Evolutionary conservation across 2,329 filamentous ascomycete genomes (phyloP), one percentile per base, ranked within the genome.

Genomic region (Fusarium subtropicale): DNA sequence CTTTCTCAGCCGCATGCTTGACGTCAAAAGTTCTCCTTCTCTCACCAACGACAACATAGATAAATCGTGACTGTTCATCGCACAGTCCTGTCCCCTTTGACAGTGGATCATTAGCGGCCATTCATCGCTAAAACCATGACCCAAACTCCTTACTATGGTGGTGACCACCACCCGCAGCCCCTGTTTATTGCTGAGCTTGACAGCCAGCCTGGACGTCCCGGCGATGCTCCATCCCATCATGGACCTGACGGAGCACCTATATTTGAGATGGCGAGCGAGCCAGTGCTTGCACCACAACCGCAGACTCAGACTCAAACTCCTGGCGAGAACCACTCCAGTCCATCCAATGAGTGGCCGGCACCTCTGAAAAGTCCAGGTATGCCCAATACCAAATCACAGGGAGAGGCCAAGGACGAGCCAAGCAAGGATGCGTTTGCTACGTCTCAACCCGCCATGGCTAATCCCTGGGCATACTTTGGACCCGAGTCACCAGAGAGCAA

Each of bases 401-500:
- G 59, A 42, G 51, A 56, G 18, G 41, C 42, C 20, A 57, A 56
- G 28, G 58, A 53, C 31, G 62, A 54, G 51, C 42, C 34, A 56
- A 64, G 36, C 26, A 62, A 65, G 42, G 61, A 53, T 15, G 26
- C 18, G 9, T 30, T 52, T 22, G 42, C 44, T 12, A 20, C 34
- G 31, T 20, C 50, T 9, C 54, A 60, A 33, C 44, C 64, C 30
- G 54, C 34, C n/a, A 60, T 61, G 62, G 78, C 77, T 33, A 76
- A 78, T 41, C 77, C 78, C 12, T 79, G 78, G 77, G 70, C 78
- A 18, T 80, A 78, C 34, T 74, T 77, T 64, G 76, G 77, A 5
- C 71, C 75, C 8, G 64, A 66, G 50, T 44, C 50, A 41, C 26
- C 69, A 26, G 62, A 56, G n/a, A 36, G 42, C 34, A 46, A 44